Base-by-base conservation (phyloP, 352 stramenopile genomes). In the Elongisporangium undulatum region DNA sequence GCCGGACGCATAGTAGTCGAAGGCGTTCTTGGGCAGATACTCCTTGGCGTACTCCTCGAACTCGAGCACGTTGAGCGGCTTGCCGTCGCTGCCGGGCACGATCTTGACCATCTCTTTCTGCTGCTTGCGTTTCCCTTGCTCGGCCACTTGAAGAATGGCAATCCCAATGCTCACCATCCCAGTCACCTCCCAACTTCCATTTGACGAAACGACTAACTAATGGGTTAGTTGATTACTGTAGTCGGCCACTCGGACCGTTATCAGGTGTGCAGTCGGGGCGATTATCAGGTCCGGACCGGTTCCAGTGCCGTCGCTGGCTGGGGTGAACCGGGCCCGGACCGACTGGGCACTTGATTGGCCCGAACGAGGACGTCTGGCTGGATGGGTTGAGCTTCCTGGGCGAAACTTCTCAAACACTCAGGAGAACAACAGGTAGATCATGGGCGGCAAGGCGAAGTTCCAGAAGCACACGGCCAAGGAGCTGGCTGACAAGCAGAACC, bases 1-100 rank as follows among this genome's bases (percentile, higher is more conserved):
- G 56, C 94, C 96, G 7, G 87, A 97, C 55, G 80, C 82, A 66
- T 97, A 98, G 74, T 98, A 98, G 67, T 97, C 89, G 68, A 76
- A 96, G 13, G 90, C 75, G 60, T 97, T 95, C 71, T 97, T 97
- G 60, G 89, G 85, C 21, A 98, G 69, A 61, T 95, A 97, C 62
- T 91, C 76, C 48, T 85, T 75, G 0, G 91, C 91, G 58, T 92
- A 94, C 64, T 80, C 78, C 61, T 98, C 90, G 61, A 86, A 98
- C 61, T 98, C 92, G 58, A 91, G 79, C 58, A 97, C 69, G 66
- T 96, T 98, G 21, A 97, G 68, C 51, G 83, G 85, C 54, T 71
- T 84, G 59, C 62, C 74, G 53, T 93, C 78, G 54, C 75, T 89
- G n/a, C 85, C 83, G 23, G 82, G 68, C 5, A 93, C 83, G 57